Evolutionary conservation across 306 rosid genomes (phyloP), one percentile per base, ranked within the genome.

Genomic region (Abrus pulchellus): DNA sequence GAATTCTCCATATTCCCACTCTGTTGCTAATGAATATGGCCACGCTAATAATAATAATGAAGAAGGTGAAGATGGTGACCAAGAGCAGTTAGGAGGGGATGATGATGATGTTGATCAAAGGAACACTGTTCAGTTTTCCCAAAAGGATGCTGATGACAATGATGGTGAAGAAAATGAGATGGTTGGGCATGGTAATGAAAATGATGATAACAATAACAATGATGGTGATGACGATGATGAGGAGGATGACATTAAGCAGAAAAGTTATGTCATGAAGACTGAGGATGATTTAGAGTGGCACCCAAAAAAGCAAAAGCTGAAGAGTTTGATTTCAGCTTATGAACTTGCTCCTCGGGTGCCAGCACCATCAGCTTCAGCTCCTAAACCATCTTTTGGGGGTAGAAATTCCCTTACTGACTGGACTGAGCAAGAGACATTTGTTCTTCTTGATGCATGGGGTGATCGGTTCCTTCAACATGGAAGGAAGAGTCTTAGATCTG

Each of bases 381-480:
- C 88, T n/a, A 92, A 86, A 77, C 86, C 81, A 44, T 89, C 91
- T 43, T 74, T 71, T 79, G 93, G 91, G 47, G 97, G 97, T 44
- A 84, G 94, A 67, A 94, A 90, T 79, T 80, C 92, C 12, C 86
- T 90, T 33, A 88, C 90, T 1, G 97, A 92, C 43, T 92, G 98
- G 98, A 91, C 90, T 5, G 98, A 94, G 84, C 86, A 53, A 0
- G 98, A 92, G 81, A 92, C 98, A 0, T 80, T 91, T 77, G 89
- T 89, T 61, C 91, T 94, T 79, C 89, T 94, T 56, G 97, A 92
- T 67, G 92, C 93, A 47, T 94, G 97, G 97, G 98, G 97, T 29
- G 89, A 91, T 47, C 87, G 88, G 79, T 92, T 94, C 89, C 90
- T 94, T 72, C 97, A 84, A 64, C 92, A 83, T 50, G 94, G 92